A percentile compares a stretch with the other conserved stretches of the same genome.
Evolutionary conservation across 139 green algal genomes (phyloP).

Genomic region (Dunaliella primolecta): DNA sequence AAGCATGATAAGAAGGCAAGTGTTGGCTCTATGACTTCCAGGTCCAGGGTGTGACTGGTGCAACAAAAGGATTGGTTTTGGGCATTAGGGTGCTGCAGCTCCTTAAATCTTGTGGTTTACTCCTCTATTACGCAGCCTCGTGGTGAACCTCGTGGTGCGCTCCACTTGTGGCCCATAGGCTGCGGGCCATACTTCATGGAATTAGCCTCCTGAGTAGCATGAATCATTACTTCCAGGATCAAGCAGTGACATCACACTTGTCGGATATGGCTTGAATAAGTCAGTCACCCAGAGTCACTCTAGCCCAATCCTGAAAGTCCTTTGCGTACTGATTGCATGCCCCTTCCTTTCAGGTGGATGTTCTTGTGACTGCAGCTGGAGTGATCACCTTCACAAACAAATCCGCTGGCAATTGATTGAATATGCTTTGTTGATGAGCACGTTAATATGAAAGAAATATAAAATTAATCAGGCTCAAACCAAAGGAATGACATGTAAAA

Average conservation of each 20-base stretch:
- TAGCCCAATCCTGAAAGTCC: not conserved
- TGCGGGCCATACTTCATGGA: no score
- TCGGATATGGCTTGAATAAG: not conserved
- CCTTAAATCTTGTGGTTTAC: not conserved
- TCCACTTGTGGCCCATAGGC: no score
- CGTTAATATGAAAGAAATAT: no score
- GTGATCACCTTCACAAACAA: not conserved
- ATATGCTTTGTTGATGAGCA: no score
- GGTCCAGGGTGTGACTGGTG: no score
- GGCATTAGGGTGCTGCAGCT: no score
- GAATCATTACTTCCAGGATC: not conserved
- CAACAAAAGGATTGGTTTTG: no score
- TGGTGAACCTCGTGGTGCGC: not conserved
- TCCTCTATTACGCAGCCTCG: not conserved
- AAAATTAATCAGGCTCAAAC: no score
- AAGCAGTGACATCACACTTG: not conserved
- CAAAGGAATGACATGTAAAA: no score
- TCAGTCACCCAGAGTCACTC: not conserved
- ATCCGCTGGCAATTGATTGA: not conserved
- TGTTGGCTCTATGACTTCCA: no score
- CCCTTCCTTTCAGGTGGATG: not conserved
- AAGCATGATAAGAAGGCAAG: conserved; percentile 26
- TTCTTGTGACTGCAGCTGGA: not conserved
- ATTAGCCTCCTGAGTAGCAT: no score
- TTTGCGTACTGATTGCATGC: not conserved